Base-by-base conservation (phyloP, 106 monocot species). In the Acanthochlamys bracteata region DNA sequence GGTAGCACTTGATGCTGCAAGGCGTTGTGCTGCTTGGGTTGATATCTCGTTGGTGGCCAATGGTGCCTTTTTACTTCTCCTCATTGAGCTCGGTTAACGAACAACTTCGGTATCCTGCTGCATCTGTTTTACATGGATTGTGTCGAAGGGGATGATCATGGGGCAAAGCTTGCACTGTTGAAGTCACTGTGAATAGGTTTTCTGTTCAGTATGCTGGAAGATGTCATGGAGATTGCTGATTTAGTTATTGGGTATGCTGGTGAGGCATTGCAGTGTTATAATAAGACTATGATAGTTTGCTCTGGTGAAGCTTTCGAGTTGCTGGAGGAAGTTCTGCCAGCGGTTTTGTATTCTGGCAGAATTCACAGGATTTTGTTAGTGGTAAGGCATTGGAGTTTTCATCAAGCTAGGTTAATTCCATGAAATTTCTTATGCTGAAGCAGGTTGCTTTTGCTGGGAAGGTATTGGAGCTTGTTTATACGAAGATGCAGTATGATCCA, bases 31-130 rank as follows among this genome's bases (percentile, higher is more conserved):
- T 67, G 8, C 78, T 11, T 96, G 96, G 96, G 91, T 96, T 52
- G 91, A 96, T 64, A 85, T 96, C 47, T 47, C 59, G 0, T 73
- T 96, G 11, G 77, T 96, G 22, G 88, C 85, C 26, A 96, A 96
- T 53, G 88, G 85, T 15, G 80, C 66, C 17, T 82, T 96, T 59
- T 63, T 91, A 7, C 74, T 80, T 0, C 75, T 96, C 42, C 69
- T 96, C 20, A 91, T 96, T 41, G 90, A 88, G 2, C 42, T 84
- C 20, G 45, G 68, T 20, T 4, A 24, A 46, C 0, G 84, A 83
- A 27, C 68, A 57, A 21, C 78, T 91, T 6, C 77, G 79, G 16
- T 65, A 70, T 1, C 68, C 88, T 11, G 80, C 90, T 10, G 87
- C 83, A 0, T 72, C 82, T 3, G 88, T 87, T 21, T 46, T 96